phyloP scores from a whole-genome alignment of 106 monocot genomes.

The Narthecium ossifragum region DNA sequence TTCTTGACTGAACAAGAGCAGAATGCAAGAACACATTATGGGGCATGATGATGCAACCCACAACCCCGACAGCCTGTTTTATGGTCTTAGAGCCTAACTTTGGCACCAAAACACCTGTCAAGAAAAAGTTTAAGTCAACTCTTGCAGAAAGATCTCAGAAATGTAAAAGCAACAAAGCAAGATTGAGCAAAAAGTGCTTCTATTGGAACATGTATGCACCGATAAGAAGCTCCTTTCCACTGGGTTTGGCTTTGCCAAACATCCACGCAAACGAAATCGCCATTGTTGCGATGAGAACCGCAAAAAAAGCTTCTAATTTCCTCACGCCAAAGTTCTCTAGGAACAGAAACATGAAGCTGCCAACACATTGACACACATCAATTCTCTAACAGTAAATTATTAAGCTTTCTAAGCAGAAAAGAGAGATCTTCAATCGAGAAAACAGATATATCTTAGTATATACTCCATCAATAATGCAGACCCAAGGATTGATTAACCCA shows the following conservation, averaged over 20 bases:
- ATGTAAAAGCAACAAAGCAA: background rate
- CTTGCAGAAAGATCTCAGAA: background rate
- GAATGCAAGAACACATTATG: conserved; percentile 90
- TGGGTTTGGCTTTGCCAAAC: conserved; percentile 73
- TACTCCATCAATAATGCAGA: too few relatives aligned
- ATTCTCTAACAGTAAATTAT: too few relatives aligned
- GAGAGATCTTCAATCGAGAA: too few relatives aligned
- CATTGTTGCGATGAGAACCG: conserved; percentile 69
- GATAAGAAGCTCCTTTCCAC: conserved; percentile 54
- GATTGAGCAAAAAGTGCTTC: background rate
- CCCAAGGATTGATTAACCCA: too few relatives aligned
- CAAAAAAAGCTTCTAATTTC: conserved; percentile 82
- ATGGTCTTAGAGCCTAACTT: conserved; percentile 73
- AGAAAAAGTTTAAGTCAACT: background rate
- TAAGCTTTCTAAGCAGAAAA: too few relatives aligned
- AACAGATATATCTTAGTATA: too few relatives aligned
- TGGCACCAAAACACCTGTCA: conserved; percentile 62
- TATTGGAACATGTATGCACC: conserved; percentile 24
- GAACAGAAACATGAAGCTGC: conserved; percentile 73
- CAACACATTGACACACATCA: background rate
- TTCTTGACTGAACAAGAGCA: conserved; percentile 82
- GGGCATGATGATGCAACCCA: conserved; percentile 85
- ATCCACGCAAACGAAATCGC: conserved; percentile 73
- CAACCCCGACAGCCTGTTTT: conserved; percentile 71
- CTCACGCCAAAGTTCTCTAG: conserved; percentile 86